Percentiles rank a stretch among this genome's conserved stretches.
Evolutionary conservation across 805 yeast species (phyloP).

Genomic region (Komagataella mondaviorum): DNA sequence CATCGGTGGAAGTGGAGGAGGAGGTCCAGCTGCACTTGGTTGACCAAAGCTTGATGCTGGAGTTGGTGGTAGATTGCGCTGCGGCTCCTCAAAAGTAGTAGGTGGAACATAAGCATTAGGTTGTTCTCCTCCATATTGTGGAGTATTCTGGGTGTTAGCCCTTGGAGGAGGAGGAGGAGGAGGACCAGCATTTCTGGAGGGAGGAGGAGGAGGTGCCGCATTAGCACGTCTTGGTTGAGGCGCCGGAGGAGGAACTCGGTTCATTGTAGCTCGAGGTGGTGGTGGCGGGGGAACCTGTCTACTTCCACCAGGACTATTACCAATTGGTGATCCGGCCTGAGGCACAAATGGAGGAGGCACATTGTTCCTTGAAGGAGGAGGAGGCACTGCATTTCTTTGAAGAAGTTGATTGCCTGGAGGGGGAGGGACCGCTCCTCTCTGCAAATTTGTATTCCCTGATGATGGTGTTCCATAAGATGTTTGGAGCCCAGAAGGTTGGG

Average conservation of each 20-base stretch:
- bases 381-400: constrained; percentile 10
- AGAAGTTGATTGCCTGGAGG: neutral
- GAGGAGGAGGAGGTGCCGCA: constrained; percentile 7
- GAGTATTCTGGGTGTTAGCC: constrained; percentile 14
- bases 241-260: constrained; percentile 5
- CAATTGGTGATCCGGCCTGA: constrained; percentile 1
- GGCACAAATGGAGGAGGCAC: constrained; percentile 10
- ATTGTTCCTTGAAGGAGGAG: constrained; percentile 10
- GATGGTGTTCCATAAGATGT: neutral
- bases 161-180: constrained; percentile 13
- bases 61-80: constrained; percentile 2
- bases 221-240: constrained; percentile 1
- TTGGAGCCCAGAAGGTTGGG: neutral
- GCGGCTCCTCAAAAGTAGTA: constrained; percentile 8
- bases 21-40: constrained; percentile 10
- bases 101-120: neutral
- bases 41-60: constrained; percentile 9
- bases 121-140: constrained; percentile 1
- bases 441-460: neutral
- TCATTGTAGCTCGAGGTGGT: constrained; percentile 1
- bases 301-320: constrained; percentile 5
- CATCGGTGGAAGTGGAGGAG: constrained; percentile 9
- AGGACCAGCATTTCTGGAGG: constrained; percentile 9
- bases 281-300: constrained; percentile 3
- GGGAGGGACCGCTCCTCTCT: neutral